Base-by-base conservation (phyloP, 805 yeast species). In the Candida anglica region DNA sequence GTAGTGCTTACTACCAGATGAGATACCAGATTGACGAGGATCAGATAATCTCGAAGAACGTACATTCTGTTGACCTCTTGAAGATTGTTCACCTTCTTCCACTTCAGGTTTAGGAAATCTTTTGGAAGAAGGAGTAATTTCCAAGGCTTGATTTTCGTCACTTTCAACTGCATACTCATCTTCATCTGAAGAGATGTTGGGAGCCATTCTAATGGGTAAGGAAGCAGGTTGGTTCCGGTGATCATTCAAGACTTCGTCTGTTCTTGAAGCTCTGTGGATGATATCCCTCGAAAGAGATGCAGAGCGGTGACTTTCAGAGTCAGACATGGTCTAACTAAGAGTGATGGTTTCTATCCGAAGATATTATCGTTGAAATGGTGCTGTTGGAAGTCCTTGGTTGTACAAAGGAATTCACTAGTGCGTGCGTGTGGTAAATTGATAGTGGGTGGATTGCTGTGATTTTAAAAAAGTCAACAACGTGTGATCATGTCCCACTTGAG, bases 231-330 rank as follows among this genome's bases (percentile, higher is more conserved):
- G 71, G 43, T 65, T 37, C 32, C 71, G 48, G 44, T 66, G 71
- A 47, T 66, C 71, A 35, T 63, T 54, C 37, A 66, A 51, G 13
- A 56, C 55, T 28, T 60, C 62, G 34, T 62, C 69, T 19, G 55
- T 50, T 30, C 39, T 49, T 42, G 42, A 42, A 37, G 33, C 44
- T 15, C 39, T 44, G 19, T 45, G 35, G 25, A 40, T 48, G 32
- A 50, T 34, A 19, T 46, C 48, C 40, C 50, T 49, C 31, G 45
- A 26, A 13, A 58, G 48, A n/a, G 60, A 50, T 15, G 46, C 50
- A 19, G 57, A 52, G 40, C 46, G 52, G 48, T 45, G 57, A 41
- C 65, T 58, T 45, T 64, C 71, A 28, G 56, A 46, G 47, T 66
- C 71, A 29, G 70, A 65, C 71, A 66, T 66, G 23, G 16, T 39